phyloP scores from a whole-genome alignment of 139 green algal species.

The Diplosphaera chodatii region DNA sequence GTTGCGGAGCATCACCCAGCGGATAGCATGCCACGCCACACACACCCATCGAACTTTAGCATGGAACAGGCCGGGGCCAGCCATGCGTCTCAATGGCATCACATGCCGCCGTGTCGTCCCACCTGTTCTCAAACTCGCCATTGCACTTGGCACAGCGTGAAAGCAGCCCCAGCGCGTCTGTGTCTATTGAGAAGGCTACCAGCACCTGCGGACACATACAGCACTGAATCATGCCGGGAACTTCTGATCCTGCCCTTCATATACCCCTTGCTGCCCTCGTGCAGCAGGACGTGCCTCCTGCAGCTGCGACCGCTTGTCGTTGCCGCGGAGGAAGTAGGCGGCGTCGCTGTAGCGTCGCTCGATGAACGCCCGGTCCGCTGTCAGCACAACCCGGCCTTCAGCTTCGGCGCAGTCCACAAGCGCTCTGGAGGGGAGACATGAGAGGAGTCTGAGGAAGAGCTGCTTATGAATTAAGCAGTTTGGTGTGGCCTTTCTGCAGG shows the following conservation, averaged over 20 bases:
- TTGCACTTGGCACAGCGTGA: constrained; percentile 45
- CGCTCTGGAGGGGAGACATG: not conserved
- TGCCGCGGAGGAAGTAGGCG: constrained; percentile 28
- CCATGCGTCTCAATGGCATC: too few species aligned
- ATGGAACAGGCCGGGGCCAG: too few species aligned
- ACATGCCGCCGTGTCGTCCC: too few species aligned
- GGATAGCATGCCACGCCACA: too few species aligned
- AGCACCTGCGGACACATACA: constrained; percentile 18
- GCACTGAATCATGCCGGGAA: too few species aligned
- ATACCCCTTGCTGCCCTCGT: too few species aligned
- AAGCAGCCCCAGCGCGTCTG: constrained; percentile 22
- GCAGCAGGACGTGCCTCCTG: too few species aligned
- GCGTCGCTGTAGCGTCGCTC: constrained; percentile 10
- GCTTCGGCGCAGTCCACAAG: constrained; percentile 30
- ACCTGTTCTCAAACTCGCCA: constrained; percentile 31
- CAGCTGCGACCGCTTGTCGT: constrained; percentile 39
- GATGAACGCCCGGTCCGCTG: constrained; percentile 33
- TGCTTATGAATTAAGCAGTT: too few species aligned
- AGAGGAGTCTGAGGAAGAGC: not conserved
- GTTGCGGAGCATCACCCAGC: too few species aligned
- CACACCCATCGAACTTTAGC: too few species aligned
- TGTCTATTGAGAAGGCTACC: constrained; percentile 15
- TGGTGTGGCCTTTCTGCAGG: too few species aligned
- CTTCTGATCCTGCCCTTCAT: too few species aligned
- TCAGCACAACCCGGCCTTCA: constrained; percentile 42